Evolutionary conservation across 345 rosid species (phyloP).

Genomic region (Isatis tinctoria): DNA sequence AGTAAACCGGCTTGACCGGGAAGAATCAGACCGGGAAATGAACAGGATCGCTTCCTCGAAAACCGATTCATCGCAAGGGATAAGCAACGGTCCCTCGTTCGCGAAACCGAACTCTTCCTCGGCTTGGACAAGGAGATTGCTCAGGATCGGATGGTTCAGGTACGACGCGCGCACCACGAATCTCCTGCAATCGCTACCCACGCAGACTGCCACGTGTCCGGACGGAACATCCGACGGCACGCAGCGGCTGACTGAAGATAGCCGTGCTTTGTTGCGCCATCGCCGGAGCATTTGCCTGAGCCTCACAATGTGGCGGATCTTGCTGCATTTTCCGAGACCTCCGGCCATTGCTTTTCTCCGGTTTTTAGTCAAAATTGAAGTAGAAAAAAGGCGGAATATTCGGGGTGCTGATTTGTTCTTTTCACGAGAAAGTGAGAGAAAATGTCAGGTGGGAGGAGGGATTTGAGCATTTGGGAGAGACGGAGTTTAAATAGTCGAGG

Average conservation of each 20-base stretch:
- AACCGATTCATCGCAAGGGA: conserved; percentile 84
- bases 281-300: conserved; percentile 80
- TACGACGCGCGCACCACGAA: conserved; percentile 82
- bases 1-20: conserved; percentile 40
- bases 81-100: conserved; percentile 73
- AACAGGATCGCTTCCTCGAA: conserved; percentile 74
- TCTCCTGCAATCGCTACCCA: conserved; percentile 61
- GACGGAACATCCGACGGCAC: conserved; percentile 85
- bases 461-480: conserved; percentile 28
- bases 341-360: conserved; percentile 44
- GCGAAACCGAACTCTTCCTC: conserved; percentile 89
- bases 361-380: background rate
- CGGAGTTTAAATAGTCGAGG: conserved; percentile 36
- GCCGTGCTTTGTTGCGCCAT: conserved; percentile 85
- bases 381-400: background rate
- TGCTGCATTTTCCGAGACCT: conserved; percentile 72
- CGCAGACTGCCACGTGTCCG: conserved; percentile 87
- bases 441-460: background rate
- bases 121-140: conserved; percentile 59
- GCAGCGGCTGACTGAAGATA: conserved; percentile 49
- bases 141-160: conserved; percentile 85
- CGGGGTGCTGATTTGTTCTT: background rate
- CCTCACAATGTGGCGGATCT: conserved; percentile 89
- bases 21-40: conserved; percentile 62
- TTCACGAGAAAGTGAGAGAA: background rate